Evolutionary conservation across 1,284 basidiomycete species (phyloP), one percentile per base, ranked within the genome.

Genomic region (Sphaerobolus stellatus): DNA sequence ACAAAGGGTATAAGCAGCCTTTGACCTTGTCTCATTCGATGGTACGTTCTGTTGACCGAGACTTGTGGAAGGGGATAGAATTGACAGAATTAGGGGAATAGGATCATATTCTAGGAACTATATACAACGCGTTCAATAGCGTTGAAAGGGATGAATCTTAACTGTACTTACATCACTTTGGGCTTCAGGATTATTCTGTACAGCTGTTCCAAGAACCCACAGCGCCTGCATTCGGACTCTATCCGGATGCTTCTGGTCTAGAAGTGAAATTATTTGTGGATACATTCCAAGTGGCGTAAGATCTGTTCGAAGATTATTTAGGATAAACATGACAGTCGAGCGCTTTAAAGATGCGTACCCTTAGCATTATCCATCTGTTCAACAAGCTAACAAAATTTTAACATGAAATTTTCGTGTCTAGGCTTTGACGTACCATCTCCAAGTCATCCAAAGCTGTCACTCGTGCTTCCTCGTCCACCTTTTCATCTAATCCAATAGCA

Each of bases 301-400:
- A 74, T 98, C 91, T 92, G 59, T 5, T 43, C 4, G 7, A 47
- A 18, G 41, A 27, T 28, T 14, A 25, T 13, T 50, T 46, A 40
- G 59, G 52, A 52, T 33, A 20, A 22, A 4, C 18, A 20, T 3
- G 16, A 18, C 40, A 20, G 38, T 52, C 2, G 4, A 4, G 22
- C 5, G n/a, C n/a, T 9, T 33, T 11, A 34, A n/a, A n/a, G n/a
- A n/a, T n/a, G 65, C 80, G 56, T 60, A 90, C 90, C 87, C 68
- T 94, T 98, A 2, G 96, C 95, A 69, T 99, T 99, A 67, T 99
- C 96, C 55, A 99, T 93, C 45, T 84, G 82, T 69, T 98, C 94
- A 60, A 98, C 82, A 25, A 98, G 77, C 93, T 94, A 62, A 16
- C 54, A 47, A 30, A 43, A n/a, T 24, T 22, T 47, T n/a, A 27